Evolutionary conservation across 2,329 filamentous ascomycete species (phyloP).

Genomic region (Colletotrichum graminicola): DNA sequence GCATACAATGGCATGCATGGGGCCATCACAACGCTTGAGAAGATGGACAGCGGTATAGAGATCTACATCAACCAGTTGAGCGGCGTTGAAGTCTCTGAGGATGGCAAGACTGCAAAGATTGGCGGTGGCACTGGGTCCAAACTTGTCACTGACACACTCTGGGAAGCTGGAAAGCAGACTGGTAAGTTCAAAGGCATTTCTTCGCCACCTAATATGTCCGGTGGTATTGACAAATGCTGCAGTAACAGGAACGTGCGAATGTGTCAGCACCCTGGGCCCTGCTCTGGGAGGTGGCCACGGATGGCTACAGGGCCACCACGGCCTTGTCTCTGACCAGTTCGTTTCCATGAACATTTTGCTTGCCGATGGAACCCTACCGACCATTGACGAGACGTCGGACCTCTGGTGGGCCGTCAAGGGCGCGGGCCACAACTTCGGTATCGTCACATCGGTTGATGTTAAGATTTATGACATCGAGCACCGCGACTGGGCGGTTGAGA

Average conservation of each 20-base stretch:
- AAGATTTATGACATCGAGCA: slow-evolving; percentile 62
- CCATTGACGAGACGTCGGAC: slow-evolving; percentile 58
- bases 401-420: slow-evolving; percentile 71
- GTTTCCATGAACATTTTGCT: slow-evolving; percentile 64
- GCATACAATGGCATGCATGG: slow-evolving; percentile 66
- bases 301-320: slow-evolving; percentile 64
- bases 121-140: slow-evolving; percentile 62
- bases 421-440: slow-evolving; percentile 71
- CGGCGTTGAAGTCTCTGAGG: slow-evolving; percentile 55
- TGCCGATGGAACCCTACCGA: slow-evolving; percentile 58
- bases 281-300: slow-evolving; percentile 70
- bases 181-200: slow-evolving; percentile 46
- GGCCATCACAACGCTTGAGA: slow-evolving; percentile 60
- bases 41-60: slow-evolving; percentile 62
- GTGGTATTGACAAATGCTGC: neutral
- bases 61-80: slow-evolving; percentile 62
- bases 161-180: slow-evolving; percentile 64
- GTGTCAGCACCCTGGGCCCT: slow-evolving; percentile 61
- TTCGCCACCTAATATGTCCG: neutral
- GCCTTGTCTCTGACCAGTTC: slow-evolving; percentile 66
- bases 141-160: slow-evolving; percentile 60
- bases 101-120: slow-evolving; percentile 61
- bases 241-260: slow-evolving; percentile 66
- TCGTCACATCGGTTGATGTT: slow-evolving; percentile 63
- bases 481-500: slow-evolving; percentile 57